Base-by-base conservation (phyloP, 805 yeast genomes). In the Maudiozyma turicensis region DNA sequence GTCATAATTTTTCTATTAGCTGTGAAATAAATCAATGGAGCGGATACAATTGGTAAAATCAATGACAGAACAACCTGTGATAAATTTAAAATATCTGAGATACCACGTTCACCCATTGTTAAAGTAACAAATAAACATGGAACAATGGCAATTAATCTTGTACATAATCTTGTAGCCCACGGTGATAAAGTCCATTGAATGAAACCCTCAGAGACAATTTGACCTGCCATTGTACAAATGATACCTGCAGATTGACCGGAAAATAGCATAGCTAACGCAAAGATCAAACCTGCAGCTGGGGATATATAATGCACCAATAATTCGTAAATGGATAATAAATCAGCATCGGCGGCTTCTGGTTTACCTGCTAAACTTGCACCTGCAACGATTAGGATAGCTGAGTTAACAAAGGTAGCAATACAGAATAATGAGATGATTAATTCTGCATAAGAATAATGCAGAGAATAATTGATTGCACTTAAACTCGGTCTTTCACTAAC, bases 181-280 rank as follows among this genome's bases (percentile, higher is more conserved):
- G 97, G 96, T 35, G 85, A 80, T 52, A 88, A 74, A 6, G 84
- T 71, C 85, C 95, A 86, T 52, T 77, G 72, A 29, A 87, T 72
- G 58, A 88, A 90, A 0, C 97, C 97, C 64, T 89, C 96, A 59
- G 87, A 81, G 8, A 89, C 95, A 80, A 87, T 86, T 64, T 89
- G 96, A 37, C 96, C 95, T 1, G 96, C 90, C 58, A 90, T 74
- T 0, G 96, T 90, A 61, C 95, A 89, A 15, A 89, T 95, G 39
- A 91, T 86, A 40, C 96, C 96, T 2, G 96, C 96, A 58, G 93
- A 83, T 61, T 89, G 91, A n/a, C 97, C 97, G 11, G 91, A 82
- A 62, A 86, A 89, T 43, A 89, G 71, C 67, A 89, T 76, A 1
- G 96, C 96, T 45, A 88, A 67, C 0, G 96, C 96, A 72, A 90